These are phyloP conservation scores for Cryptococcus sp. DNA, from an alignment of 1,284 basidiomycete genomes.

Conservation along the genomic window DNA sequence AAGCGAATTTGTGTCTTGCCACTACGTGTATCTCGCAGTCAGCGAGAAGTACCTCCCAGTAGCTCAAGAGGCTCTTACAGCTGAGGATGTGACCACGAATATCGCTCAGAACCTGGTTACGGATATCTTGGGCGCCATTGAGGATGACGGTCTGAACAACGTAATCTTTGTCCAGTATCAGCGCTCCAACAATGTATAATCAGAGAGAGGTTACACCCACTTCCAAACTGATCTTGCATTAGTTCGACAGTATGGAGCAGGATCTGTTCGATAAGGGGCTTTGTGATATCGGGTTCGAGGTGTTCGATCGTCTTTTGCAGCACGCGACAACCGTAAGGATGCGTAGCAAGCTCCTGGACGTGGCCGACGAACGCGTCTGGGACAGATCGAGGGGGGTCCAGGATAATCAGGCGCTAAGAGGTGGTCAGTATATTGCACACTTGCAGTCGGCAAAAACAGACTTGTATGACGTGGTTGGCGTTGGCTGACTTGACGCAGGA, in stretches of 20 bases:
- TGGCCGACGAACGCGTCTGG: conserved; percentile 76
- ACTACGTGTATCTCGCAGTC: conserved; percentile 46
- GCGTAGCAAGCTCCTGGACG: conserved; percentile 80
- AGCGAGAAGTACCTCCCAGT: neutral
- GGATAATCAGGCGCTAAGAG: conserved; percentile 63
- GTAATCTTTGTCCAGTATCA: conserved; percentile 63
- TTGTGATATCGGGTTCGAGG: conserved; percentile 67
- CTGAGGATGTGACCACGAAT: conserved; percentile 76
- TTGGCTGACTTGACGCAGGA: conserved; percentile 90
- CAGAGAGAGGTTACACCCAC: conserved; percentile 57
- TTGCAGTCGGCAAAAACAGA: conserved; percentile 14
- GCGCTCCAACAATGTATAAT: conserved; percentile 11
- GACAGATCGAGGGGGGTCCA: conserved; percentile 74
- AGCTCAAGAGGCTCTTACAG: conserved; percentile 38
- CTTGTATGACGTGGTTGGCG: conserved; percentile 82
- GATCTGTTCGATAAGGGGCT: conserved; percentile 80
- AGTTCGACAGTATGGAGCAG: conserved; percentile 69
- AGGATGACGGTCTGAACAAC: conserved; percentile 93
- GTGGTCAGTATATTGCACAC: neutral
- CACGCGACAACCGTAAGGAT: conserved; percentile 94
- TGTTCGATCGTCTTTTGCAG: conserved; percentile 91
- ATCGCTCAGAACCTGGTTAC: conserved; percentile 66
- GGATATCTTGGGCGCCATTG: conserved; percentile 71
- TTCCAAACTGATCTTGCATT: conserved; percentile 83
- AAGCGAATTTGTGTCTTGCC: conserved; percentile 92